Base-by-base conservation (phyloP, 2,329 filamentous ascomycete genomes). In the Botrytis byssoidea region DNA sequence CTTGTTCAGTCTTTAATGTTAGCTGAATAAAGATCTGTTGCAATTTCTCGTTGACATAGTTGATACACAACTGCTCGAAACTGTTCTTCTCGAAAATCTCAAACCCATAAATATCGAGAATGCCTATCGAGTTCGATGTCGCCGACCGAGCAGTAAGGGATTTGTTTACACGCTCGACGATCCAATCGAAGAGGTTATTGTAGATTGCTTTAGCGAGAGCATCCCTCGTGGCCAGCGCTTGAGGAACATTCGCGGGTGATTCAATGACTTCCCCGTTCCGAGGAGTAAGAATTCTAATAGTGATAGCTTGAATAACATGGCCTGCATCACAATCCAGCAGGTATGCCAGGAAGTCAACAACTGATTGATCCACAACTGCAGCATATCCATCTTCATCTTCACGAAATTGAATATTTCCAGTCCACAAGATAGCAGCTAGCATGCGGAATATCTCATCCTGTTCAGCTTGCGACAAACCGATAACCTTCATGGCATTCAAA, bases 41-140 rank as follows among this genome's bases (percentile, higher is more conserved):
- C 74, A 99, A 86, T 84, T 99, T 99, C 84, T 99, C 96, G 83
- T 99, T 99, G 81, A 98, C 97, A 81, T 98, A 99, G 85, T 99
- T 99, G 87, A 99, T 99, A 84, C 96, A 99, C 12, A 99, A 89
- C 83, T 99, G 96, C 83, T 99, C 96, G 80, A 99, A 99, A 77
- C 93, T 98, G 85, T 99, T 99, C 85, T 95, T 96, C 82, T 99
- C 96, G 78, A 99, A 99, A 78, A 99, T 99, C 82, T 99, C 96
- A 80, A 99, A 99, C 3, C 96, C 96, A 82, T 99, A 99, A 78
- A 99, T 99, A 87, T 99, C 96, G 77, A 99, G 87, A 81, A 99
- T 98, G 81, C 96, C 96, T 78, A 99, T 96, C 4, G 93, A 93
- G 82, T 98, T 96, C 60, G 89, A 85, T 5, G 95, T 88, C 0